Evolutionary conservation across 192 early-diverging fungal genomes (phyloP).

Genomic region (Gryganskiella cystojenkinii): DNA sequence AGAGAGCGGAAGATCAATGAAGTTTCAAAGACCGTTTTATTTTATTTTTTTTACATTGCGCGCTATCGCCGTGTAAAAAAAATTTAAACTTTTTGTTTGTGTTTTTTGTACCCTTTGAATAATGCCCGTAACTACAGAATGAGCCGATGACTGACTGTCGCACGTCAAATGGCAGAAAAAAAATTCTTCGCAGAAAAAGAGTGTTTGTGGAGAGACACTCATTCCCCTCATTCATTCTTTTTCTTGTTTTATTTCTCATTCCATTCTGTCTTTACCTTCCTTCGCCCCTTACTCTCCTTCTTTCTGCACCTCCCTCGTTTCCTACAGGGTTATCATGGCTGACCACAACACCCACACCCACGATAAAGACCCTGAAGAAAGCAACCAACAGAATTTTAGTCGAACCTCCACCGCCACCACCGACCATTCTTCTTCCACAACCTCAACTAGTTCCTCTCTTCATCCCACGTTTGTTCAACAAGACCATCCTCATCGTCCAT

Average conservation of each 20-base stretch:
- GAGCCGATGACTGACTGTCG: not conserved
- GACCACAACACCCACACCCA: constrained; percentile 4
- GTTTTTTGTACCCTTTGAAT: too few species aligned
- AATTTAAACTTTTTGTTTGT: too few species aligned
- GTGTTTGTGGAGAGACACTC: not conserved
- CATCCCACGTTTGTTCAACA: not conserved
- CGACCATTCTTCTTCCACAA: not conserved
- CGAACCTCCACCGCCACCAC: not conserved
- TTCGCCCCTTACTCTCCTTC: not conserved
- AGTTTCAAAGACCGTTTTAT: not conserved
- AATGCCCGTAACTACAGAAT: too few species aligned
- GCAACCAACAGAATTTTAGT: not conserved
- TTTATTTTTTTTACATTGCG: too few species aligned
- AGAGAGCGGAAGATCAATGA: not conserved
- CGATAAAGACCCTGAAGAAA: too few species aligned
- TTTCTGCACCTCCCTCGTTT: not conserved
- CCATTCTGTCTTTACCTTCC: not conserved
- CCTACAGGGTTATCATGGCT: not conserved
- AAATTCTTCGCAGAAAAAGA: not conserved
- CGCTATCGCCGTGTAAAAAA: too few species aligned
- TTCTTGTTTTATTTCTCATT: not conserved
- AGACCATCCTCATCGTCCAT: not conserved
- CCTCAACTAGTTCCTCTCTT: too few species aligned
- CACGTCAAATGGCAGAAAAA: too few species aligned
- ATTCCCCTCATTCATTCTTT: not conserved